These are phyloP conservation scores for Begonia fuchsioides DNA, from an alignment of 306 rosid species.

Conservation along the genomic window DNA sequence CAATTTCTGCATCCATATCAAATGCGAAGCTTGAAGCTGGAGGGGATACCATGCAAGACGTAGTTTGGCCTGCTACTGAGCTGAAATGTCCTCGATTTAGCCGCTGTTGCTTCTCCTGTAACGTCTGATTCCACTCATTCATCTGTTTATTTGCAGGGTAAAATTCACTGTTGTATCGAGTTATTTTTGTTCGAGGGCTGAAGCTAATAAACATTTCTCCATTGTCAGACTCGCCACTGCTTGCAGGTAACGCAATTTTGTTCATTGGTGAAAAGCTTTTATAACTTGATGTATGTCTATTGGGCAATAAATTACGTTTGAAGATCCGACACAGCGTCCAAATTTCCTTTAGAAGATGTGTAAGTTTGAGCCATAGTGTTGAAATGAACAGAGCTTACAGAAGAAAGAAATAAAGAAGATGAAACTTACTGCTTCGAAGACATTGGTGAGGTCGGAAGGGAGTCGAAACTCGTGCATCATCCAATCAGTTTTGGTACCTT, in stretches of 20 bases:
- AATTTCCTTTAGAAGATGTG: slow-evolving; percentile 45
- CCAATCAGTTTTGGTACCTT: slow-evolving; percentile 94
- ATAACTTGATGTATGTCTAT: slow-evolving; percentile 35
- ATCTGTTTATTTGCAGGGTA: slow-evolving; percentile 15
- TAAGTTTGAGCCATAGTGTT: too few species aligned
- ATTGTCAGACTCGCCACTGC: not conserved
- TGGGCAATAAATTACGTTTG: slow-evolving; percentile 38
- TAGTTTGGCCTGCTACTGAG: not conserved
- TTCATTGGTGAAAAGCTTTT: slow-evolving; percentile 16
- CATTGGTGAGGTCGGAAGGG: slow-evolving; percentile 17
- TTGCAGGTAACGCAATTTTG: slow-evolving; percentile 1
- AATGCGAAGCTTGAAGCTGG: slow-evolving; percentile 25
- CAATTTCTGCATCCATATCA: slow-evolving; percentile 8
- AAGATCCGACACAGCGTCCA: slow-evolving; percentile 90
- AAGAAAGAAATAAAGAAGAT: not conserved
- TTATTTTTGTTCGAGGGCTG: slow-evolving; percentile 1
- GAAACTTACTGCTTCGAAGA: slow-evolving; percentile 50
- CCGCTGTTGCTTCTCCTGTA: too few species aligned
- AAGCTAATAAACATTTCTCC: slow-evolving; percentile 4
- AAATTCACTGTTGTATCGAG: slow-evolving; percentile 15
- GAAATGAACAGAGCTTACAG: too few species aligned
- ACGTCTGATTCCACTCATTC: slow-evolving; percentile 7
- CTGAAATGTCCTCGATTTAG: slow-evolving; percentile 1
- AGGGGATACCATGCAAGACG: slow-evolving; percentile 9
- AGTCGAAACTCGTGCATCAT: slow-evolving; percentile 99